A percentile compares a stretch with the other conserved stretches of the same genome.
Evolutionary conservation across 73 alveolate species (phyloP).

Genomic region (Paramecium sonneborni): DNA sequence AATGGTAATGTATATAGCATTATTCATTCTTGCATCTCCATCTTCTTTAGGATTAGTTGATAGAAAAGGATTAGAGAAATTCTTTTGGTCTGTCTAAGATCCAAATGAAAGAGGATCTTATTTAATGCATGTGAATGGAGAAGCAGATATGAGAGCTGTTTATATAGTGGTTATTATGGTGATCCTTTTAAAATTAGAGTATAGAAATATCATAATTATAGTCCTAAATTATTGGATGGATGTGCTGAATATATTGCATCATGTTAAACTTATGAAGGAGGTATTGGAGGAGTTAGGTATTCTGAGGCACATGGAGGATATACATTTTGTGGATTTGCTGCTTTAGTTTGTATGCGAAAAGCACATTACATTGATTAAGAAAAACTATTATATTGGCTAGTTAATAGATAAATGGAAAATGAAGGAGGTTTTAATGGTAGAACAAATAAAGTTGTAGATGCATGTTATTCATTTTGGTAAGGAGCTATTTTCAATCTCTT

Average conservation of each 20-base stretch:
- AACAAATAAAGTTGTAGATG: conserved; percentile 96
- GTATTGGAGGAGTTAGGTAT: conserved; percentile 91
- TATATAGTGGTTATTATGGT: conserved; percentile 91
- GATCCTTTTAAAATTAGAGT: conserved; percentile 77
- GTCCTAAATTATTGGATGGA: conserved; percentile 79
- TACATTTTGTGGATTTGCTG: conserved; percentile 97
- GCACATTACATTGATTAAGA: conserved; percentile 83
- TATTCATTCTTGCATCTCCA: background rate
- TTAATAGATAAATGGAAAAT: conserved; percentile 80
- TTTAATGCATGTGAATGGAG: conserved; percentile 94
- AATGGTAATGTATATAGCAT: background rate
- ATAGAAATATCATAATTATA: background rate
- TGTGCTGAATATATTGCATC: conserved; percentile 87
- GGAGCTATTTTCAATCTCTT: conserved; percentile 91
- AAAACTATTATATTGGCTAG: conserved; percentile 84
- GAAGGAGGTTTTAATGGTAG: conserved; percentile 99
- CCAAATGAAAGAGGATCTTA: conserved; percentile 81
- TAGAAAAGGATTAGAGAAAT: conserved; percentile 82
- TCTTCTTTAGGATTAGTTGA: conserved; percentile 72
- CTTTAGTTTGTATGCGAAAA: conserved; percentile 80
- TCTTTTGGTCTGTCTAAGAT: conserved; percentile 79
- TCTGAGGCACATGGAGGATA: conserved; percentile 99
- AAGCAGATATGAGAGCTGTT: conserved; percentile 95
- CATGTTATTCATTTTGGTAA: conserved; percentile 97
- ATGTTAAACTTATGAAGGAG: conserved; percentile 98